Conservation (phyloP, 495 filamentous ascomycete species). For the Parmelia sp. region DNA sequence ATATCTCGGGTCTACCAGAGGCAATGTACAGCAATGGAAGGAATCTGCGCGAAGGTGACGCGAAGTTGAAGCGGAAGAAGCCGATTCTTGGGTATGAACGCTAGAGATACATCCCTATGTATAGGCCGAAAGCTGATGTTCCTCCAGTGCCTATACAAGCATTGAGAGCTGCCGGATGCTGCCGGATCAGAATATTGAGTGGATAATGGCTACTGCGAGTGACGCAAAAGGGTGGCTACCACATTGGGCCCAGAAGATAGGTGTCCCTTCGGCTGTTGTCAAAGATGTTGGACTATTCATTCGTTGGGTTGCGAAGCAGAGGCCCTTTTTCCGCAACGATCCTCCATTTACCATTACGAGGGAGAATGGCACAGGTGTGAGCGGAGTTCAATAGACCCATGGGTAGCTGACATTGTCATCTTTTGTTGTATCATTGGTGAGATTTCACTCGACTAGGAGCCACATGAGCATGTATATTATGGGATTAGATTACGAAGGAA, state of each 20-base stretch:
- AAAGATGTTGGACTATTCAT: conserved; percentile 62
- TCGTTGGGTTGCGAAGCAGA: conserved; percentile 39
- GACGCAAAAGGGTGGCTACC: conserved; percentile 58
- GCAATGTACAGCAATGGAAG: conserved; percentile 29
- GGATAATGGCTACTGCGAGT: conserved; percentile 59
- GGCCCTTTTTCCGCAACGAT: conserved; percentile 6
- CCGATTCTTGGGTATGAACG: conserved; percentile 26
- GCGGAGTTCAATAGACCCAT: not conserved
- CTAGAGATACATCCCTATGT: not conserved
- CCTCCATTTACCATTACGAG: not conserved
- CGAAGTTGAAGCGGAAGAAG: conserved; percentile 24
- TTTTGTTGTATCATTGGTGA: not conserved
- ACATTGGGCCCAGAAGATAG: conserved; percentile 53
- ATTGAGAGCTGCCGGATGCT: conserved; percentile 48
- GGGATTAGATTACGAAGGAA: not conserved
- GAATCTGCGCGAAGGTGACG: conserved; percentile 22
- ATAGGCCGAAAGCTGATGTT: conserved; percentile 10
- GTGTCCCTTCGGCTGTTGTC: conserved; percentile 52
- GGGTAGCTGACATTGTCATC: not conserved
- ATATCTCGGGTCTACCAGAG: conserved; percentile 21
- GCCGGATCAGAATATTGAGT: conserved; percentile 43
- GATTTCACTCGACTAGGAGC: not conserved
- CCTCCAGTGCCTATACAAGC: conserved; percentile 39
- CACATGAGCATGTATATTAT: not conserved
- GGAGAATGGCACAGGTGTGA: not conserved